Evolutionary conservation across 257 asterid species (phyloP).

Genomic region (Petunia axillaris): DNA sequence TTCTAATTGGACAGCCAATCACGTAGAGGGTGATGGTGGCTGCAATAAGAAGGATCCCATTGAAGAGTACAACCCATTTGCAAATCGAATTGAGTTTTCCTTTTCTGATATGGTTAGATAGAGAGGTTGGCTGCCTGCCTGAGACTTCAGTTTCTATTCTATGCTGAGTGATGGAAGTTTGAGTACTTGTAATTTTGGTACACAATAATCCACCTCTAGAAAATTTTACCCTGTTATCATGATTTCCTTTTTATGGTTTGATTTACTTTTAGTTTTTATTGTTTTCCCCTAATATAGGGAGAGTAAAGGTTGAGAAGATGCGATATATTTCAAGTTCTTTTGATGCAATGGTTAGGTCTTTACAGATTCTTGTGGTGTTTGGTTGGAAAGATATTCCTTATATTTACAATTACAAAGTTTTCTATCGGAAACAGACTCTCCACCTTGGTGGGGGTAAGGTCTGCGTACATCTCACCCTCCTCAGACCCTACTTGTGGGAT

Average conservation of each 20-base stretch:
- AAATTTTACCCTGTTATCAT: conserved; percentile 23
- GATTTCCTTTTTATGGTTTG: conserved; percentile 30
- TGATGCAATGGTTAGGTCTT: conserved; percentile 3
- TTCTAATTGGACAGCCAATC: conserved; percentile 38
- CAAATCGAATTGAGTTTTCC: conserved; percentile 80
- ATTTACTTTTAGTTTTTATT: conserved; percentile 31
- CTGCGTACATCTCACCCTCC: too few relatives aligned
- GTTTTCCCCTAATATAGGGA: conserved; percentile 7
- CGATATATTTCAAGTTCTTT: conserved; percentile 2
- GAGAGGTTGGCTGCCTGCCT: conserved; percentile 39
- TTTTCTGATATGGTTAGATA: conserved; percentile 58
- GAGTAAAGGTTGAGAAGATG: conserved; percentile 22
- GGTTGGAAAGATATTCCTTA: neutral
- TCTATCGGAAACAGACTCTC: too few relatives aligned
- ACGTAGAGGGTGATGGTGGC: conserved; percentile 38
- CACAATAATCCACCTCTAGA: conserved; percentile 48
- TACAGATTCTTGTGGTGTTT: neutral
- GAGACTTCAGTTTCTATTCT: conserved; percentile 34
- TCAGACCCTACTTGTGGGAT: too few relatives aligned
- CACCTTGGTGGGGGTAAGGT: too few relatives aligned
- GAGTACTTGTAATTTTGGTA: conserved; percentile 49
- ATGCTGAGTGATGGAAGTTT: conserved; percentile 47
- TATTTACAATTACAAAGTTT: neutral
- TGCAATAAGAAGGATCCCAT: conserved; percentile 60
- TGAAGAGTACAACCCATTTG: conserved; percentile 92